These are phyloP conservation scores for Singerocomus inundabilis DNA, from an alignment of 1,284 basidiomycete species.

Conservation along the genomic window DNA sequence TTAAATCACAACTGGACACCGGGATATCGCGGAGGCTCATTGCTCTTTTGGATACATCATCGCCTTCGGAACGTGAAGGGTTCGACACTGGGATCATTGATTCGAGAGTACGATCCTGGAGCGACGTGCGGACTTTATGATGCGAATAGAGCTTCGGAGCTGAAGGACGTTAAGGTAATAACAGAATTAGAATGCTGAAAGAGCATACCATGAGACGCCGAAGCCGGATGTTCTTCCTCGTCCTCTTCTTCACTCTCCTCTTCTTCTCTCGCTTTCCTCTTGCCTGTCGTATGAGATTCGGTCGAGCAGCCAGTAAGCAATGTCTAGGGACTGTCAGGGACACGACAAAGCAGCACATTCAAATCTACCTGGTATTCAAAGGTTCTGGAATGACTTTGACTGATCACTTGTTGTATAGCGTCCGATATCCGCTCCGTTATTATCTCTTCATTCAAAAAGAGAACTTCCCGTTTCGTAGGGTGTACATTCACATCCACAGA, in stretches of 20 bases:
- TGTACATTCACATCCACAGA: constrained; percentile 98
- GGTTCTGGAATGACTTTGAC: constrained; percentile 65
- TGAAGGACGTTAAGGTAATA: constrained; percentile 17
- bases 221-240: constrained; percentile 13
- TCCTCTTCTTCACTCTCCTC: constrained; percentile 35
- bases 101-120: constrained; percentile 86
- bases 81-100: constrained; percentile 80
- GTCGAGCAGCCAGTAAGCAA: constrained; percentile 54
- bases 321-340: constrained; percentile 43
- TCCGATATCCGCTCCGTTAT: constrained; percentile 84
- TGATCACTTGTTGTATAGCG: constrained; percentile 66
- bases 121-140: constrained; percentile 90
- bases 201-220: constrained; percentile 18
- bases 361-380: constrained; percentile 78
- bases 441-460: constrained; percentile 90
- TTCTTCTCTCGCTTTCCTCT: constrained; percentile 37
- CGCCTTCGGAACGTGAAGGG: constrained; percentile 37
- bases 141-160: constrained; percentile 67
- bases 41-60: constrained; percentile 21
- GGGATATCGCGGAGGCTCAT: constrained; percentile 56
- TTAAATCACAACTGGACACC: constrained; percentile 79
- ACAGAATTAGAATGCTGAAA: neutral
- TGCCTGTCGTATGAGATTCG: constrained; percentile 41
- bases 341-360: neutral
- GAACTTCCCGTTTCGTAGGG: constrained; percentile 96